A percentile compares a stretch with the other conserved stretches of the same genome.
Evolutionary conservation across 2,329 filamentous ascomycete species (phyloP).

Genomic region (Ascochyta rabiei): DNA sequence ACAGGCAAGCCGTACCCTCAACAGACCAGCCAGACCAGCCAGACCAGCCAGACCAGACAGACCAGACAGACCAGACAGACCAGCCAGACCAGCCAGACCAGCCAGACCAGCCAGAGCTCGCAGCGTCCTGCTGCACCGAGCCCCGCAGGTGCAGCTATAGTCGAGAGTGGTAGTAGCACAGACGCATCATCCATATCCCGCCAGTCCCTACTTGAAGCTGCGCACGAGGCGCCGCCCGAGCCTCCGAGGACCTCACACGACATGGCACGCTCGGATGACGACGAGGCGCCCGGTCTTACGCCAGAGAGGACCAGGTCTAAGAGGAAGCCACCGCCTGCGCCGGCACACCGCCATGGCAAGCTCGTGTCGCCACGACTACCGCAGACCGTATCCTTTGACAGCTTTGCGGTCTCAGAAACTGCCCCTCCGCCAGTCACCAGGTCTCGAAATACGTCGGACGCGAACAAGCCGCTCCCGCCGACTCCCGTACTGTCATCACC

Average conservation of each 20-base stretch:
- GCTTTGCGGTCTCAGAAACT: slow-evolving; percentile 35
- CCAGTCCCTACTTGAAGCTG: slow-evolving; percentile 64
- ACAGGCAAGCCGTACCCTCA: slow-evolving; percentile 66
- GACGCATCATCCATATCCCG: slow-evolving; percentile 65
- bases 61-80: too few relatives aligned
- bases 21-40: slow-evolving; percentile 32
- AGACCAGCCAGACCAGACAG: too few relatives aligned
- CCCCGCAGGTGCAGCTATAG: slow-evolving; percentile 29
- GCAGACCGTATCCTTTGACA: slow-evolving; percentile 45
- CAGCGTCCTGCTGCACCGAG: slow-evolving; percentile 32
- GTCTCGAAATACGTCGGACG: slow-evolving; percentile 53
- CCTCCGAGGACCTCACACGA: slow-evolving; percentile 66
- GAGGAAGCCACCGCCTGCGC: slow-evolving; percentile 68
- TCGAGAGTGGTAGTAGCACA: slow-evolving; percentile 60
- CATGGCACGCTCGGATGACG: slow-evolving; percentile 58
- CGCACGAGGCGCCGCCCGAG: slow-evolving; percentile 52
- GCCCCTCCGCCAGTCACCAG: slow-evolving; percentile 30
- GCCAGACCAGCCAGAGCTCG: slow-evolving; percentile 30
- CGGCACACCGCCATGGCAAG: slow-evolving; percentile 79
- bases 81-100: slow-evolving; percentile 31
- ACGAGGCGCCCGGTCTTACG: slow-evolving; percentile 46
- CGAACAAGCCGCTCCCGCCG: slow-evolving; percentile 68
- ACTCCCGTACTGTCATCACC: slow-evolving; percentile 49
- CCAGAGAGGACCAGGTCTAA: slow-evolving; percentile 59
- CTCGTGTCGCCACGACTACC: slow-evolving; percentile 63